Percentiles rank a stretch among this genome's conserved stretches.
Conservation (phyloP, 306 rosid species). For the Dalbergia cultrata region DNA sequence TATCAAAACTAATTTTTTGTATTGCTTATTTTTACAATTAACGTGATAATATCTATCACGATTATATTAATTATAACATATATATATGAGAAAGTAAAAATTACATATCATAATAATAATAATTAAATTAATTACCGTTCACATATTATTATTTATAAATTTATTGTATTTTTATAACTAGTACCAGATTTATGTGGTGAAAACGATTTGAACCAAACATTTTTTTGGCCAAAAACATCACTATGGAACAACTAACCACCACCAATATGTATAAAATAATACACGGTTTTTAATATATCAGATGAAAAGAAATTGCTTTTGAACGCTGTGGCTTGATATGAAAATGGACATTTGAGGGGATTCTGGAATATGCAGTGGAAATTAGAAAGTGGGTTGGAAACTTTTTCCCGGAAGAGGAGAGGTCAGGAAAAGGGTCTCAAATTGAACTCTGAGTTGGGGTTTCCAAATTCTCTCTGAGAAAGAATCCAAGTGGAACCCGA, state of each 20-base stretch:
- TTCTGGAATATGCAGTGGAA: slow-evolving; percentile 56
- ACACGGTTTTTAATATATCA: background rate
- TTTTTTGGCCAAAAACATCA: background rate
- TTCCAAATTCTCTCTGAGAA: slow-evolving; percentile 17
- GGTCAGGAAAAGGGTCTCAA: slow-evolving; percentile 22
- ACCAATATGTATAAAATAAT: background rate
- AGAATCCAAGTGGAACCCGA: slow-evolving; percentile 49
- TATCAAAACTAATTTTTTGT: no score
- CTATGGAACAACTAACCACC: background rate
- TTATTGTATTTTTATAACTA: no score
- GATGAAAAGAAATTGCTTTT: background rate
- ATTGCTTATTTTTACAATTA: no score
- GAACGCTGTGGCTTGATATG: slow-evolving; percentile 33
- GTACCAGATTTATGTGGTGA: no score
- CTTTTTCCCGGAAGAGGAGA: slow-evolving; percentile 33
- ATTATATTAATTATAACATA: no score
- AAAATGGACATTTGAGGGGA: slow-evolving; percentile 36
- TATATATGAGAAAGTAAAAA: no score
- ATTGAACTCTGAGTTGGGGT: slow-evolving; percentile 7
- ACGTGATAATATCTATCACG: no score
- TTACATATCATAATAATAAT: no score
- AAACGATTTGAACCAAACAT: background rate
- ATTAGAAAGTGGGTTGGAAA: slow-evolving; percentile 35
- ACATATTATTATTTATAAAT: no score
- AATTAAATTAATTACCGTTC: no score